phyloP scores from a whole-genome alignment of 176 grass and related monocot species.

The Zoysia pacifica region DNA sequence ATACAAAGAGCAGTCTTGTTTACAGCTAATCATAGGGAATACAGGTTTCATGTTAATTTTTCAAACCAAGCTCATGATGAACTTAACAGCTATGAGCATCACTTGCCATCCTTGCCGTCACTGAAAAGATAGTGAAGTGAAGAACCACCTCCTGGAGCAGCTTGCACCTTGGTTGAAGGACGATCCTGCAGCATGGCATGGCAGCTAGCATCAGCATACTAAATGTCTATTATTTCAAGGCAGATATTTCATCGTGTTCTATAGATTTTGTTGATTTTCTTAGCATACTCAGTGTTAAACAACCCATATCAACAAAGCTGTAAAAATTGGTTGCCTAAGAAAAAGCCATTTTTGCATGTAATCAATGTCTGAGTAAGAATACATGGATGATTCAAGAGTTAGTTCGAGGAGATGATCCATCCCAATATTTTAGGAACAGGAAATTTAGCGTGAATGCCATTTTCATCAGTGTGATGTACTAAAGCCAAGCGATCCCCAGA shows the following conservation, averaged over 20 bases:
- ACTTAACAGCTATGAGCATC: slow-evolving; percentile 28
- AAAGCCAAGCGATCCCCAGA: not conserved
- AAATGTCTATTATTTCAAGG: not conserved
- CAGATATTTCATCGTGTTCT: not conserved
- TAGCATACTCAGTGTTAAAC: slow-evolving; percentile 2
- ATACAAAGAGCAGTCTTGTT: not conserved
- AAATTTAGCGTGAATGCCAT: not conserved
- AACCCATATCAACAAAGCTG: not conserved
- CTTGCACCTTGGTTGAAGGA: slow-evolving; percentile 70
- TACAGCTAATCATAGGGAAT: not conserved
- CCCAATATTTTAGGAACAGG: not conserved
- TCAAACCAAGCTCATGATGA: slow-evolving; percentile 16
- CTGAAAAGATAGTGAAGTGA: slow-evolving; percentile 63
- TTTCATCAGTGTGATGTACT: not conserved
- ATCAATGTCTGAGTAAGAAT: not conserved
- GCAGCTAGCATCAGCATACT: slow-evolving; percentile 1
- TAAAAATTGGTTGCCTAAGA: not conserved
- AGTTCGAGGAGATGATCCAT: not conserved
- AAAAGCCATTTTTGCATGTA: not conserved
- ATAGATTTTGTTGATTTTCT: not conserved
- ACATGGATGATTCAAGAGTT: not conserved
- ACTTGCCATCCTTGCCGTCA: slow-evolving; percentile 54
- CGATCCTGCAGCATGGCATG: slow-evolving; percentile 37
- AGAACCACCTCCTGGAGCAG: slow-evolving; percentile 59
- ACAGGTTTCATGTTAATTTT: slow-evolving; percentile 27